Evolutionary conservation across 768 basidiomycete genomes (phyloP).

Genomic region (Xerocomus spinulosus): DNA sequence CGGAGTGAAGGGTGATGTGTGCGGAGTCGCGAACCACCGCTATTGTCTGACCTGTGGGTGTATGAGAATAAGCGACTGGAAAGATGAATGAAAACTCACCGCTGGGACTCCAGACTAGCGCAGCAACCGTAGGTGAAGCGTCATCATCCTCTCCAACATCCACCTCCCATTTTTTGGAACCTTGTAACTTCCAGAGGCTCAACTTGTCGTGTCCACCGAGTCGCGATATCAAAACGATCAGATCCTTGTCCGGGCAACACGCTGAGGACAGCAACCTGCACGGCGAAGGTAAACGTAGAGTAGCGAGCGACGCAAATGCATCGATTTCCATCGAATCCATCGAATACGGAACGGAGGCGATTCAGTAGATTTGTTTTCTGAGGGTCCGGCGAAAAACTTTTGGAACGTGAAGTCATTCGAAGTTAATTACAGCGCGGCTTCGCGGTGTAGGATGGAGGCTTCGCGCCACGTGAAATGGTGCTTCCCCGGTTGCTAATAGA

Average conservation of each 20-base stretch:
- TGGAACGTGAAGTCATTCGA: conserved; percentile 12
- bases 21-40: conserved; percentile 70
- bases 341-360: background rate
- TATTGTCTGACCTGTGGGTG: conserved; percentile 54
- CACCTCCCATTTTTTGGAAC: conserved; percentile 78
- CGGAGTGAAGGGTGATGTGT: conserved; percentile 64
- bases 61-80: conserved; percentile 2
- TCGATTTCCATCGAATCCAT: conserved; percentile 39
- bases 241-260: conserved; percentile 84
- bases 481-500: conserved; percentile 24
- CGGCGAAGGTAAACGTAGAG: conserved; percentile 50
- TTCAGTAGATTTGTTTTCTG: background rate
- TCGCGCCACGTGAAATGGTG: conserved; percentile 27
- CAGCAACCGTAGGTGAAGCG: conserved; percentile 45
- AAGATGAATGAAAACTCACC: conserved; percentile 39
- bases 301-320: conserved; percentile 53
- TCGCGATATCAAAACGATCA: conserved; percentile 62
- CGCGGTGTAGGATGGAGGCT: conserved; percentile 16
- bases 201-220: conserved; percentile 65
- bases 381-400: conserved; percentile 7
- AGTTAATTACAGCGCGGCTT: conserved; percentile 18
- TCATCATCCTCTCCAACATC: conserved; percentile 52
- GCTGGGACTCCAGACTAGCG: conserved; percentile 78
- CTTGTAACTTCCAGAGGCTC: conserved; percentile 78
- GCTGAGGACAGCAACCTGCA: conserved; percentile 58